phyloP scores from a whole-genome alignment of 2,329 filamentous ascomycete genomes.

The Fusarium virguliforme region DNA sequence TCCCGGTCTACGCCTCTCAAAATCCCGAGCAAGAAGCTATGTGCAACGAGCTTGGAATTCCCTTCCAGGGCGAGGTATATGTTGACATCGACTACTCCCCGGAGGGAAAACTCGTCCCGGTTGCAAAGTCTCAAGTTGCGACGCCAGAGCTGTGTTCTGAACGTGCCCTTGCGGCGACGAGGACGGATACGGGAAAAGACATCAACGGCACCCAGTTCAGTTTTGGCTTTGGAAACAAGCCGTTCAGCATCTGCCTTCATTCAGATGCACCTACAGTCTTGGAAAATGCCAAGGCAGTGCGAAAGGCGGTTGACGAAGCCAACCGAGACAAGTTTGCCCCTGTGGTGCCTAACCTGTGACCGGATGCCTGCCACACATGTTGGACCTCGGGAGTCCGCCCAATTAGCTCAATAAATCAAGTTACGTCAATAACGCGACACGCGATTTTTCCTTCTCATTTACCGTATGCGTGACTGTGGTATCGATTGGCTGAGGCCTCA shows the following conservation, averaged over 20 bases:
- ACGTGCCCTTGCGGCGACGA: background rate
- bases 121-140: background rate
- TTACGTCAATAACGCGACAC: background rate
- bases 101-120: background rate
- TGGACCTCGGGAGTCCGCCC: too few species aligned
- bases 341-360: background rate
- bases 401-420: background rate
- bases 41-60: conserved; percentile 9
- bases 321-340: conserved; percentile 4
- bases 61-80: conserved; percentile 3
- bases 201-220: conserved; percentile 1
- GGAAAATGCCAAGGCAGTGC: conserved; percentile 8
- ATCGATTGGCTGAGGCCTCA: too few species aligned
- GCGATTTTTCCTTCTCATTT: background rate
- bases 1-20: conserved; percentile 51
- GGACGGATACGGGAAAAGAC: background rate
- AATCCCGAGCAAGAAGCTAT: conserved; percentile 6
- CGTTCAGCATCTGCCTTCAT: conserved; percentile 1
- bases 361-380: background rate
- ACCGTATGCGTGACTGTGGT: background rate
- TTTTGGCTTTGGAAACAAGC: conserved; percentile 4
- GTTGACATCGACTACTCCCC: conserved; percentile 7
- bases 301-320: conserved; percentile 7
- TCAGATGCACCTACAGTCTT: conserved; percentile 9
- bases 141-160: conserved; percentile 10